These are phyloP conservation scores for Jacaranda mimosifolia DNA, from an alignment of 257 asterid species.

Conservation along the genomic window DNA sequence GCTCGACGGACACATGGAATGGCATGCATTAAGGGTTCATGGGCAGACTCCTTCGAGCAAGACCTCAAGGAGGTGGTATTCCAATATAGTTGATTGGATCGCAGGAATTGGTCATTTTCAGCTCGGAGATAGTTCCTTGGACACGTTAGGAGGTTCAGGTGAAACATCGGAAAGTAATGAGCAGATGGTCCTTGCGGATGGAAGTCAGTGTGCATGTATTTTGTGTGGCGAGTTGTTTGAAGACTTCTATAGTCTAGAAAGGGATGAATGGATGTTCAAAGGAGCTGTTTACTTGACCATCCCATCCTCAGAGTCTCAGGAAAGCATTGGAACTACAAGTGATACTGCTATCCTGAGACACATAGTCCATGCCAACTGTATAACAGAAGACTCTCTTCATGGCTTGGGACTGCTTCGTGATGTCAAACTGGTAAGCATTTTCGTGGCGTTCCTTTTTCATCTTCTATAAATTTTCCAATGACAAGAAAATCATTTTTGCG, in stretches of 20 bases:
- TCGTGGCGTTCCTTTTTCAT: not conserved
- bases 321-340: conserved; percentile 34
- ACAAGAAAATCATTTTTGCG: too few species aligned
- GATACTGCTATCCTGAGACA: conserved; percentile 48
- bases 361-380: conserved; percentile 77
- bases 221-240: conserved; percentile 88
- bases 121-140: conserved; percentile 42
- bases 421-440: conserved; percentile 58
- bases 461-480: not conserved
- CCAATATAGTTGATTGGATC: conserved; percentile 61
- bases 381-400: conserved; percentile 51
- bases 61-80: conserved; percentile 74
- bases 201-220: conserved; percentile 79
- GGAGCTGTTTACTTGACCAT: conserved; percentile 71
- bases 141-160: conserved; percentile 44
- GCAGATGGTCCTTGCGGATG: conserved; percentile 87
- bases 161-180: conserved; percentile 48
- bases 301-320: conserved; percentile 40
- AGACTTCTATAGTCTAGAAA: conserved; percentile 67
- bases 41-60: conserved; percentile 45
- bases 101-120: conserved; percentile 45
- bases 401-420: conserved; percentile 53
- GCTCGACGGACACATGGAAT: conserved; percentile 80
- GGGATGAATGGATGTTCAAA: conserved; percentile 80
- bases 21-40: conserved; percentile 64